Percentiles rank a stretch among this genome's conserved stretches.
Evolutionary conservation across 139 green algal genomes (phyloP).

Genomic region (Zygnema cylindricum): DNA sequence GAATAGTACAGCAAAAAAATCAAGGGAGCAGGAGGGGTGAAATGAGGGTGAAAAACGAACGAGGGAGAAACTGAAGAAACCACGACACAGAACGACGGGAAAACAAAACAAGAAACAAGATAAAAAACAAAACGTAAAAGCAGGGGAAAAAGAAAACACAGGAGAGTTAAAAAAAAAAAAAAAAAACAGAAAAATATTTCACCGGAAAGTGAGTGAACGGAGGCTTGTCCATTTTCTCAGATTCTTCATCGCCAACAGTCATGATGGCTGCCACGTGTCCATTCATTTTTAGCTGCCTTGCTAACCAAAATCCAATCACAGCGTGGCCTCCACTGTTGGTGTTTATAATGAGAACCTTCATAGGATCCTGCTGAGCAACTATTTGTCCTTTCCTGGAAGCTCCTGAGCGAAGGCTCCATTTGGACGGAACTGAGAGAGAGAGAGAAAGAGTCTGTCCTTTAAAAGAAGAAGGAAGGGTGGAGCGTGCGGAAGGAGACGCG

Average conservation of each 20-base stretch:
- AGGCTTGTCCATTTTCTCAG: conserved; percentile 70
- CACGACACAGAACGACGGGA: not conserved
- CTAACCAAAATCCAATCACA: conserved; percentile 68
- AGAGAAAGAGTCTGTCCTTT: too few relatives aligned
- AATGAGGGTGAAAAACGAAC: not conserved
- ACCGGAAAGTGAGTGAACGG: conserved; percentile 66
- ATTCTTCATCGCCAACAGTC: conserved; percentile 53
- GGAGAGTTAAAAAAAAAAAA: not conserved
- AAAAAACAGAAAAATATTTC: not conserved
- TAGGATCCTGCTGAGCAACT: too few relatives aligned
- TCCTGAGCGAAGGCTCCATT: too few relatives aligned
- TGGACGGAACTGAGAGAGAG: too few relatives aligned
- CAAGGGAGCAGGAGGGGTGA: not conserved
- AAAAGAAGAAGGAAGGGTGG: too few relatives aligned
- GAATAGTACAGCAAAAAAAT: too few relatives aligned
- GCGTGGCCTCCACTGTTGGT: conserved; percentile 68
- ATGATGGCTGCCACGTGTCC: conserved; percentile 67
- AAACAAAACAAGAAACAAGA: not conserved
- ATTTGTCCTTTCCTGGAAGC: too few relatives aligned
- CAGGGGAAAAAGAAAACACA: not conserved
- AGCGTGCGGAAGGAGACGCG: too few relatives aligned
- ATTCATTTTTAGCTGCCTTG: conserved; percentile 54
- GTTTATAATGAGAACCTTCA: conserved; percentile 70
- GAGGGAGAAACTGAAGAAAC: not conserved
- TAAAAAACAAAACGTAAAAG: not conserved